Evolutionary conservation across 108 stramenopile species (phyloP), one percentile per base, ranked within the genome.

Genomic region (Conticribra guillardii): DNA sequence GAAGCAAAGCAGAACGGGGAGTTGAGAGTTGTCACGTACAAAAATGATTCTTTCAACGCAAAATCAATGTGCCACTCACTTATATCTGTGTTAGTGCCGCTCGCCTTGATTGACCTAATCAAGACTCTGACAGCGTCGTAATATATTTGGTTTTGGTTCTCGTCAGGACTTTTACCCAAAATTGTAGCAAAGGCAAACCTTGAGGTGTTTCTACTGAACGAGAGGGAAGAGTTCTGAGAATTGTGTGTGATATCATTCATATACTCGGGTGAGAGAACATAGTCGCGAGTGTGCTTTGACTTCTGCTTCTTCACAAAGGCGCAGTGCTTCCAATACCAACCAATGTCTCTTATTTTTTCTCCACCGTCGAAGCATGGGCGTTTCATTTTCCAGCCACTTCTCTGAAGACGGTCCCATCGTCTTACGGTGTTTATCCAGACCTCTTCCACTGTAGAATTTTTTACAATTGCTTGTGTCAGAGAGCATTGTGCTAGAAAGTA

Each of bases 121-220:
- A 52, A 33, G 16, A 65, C 64, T 53, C 50, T 33, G 1, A 65
- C 33, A 22, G 64, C 50, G 32, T 65, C 64, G 7, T 52, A 48
- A 21, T 65, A 65, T 21, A 65, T 9, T 33, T 65, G 44, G 24
- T 65, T 65, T 19, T 65, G 64, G 31, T 18, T 34, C n/a, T 28
- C 5, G 33, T 45, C 26, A 0, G 64, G 64, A 37, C 22, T 65
- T 48, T 48, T 49, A 19, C 64, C 64, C 1, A 65, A 29, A 21
- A 65, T 8, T 0, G 64, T 53, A 23, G 22, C 52, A 53, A 49
- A 65, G 0, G 52, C 64, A 29, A 53, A 53, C 17, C 30, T 26
- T n/a, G 30, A 8, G 1, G 50, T 30, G 21, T 3, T 3, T 33
- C 21, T n/a, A 53, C 31, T 34, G 14, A n/a, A 24, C 23, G 52